Base-by-base conservation (phyloP, 208 protist species). In the Wallacemonas sp. region DNA sequence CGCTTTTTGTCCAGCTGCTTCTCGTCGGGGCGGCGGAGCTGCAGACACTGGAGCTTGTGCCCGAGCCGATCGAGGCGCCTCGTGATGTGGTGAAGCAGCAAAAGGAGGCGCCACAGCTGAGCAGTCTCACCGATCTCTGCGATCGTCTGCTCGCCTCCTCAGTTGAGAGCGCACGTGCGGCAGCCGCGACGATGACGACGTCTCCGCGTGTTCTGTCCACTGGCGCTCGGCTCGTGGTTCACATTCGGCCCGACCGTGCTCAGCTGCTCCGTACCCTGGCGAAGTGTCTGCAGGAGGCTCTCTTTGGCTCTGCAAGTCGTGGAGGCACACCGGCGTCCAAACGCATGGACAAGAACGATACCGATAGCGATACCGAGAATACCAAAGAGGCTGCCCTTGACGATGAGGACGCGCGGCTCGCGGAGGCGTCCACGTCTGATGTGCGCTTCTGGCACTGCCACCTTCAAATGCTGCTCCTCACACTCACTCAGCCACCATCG, bases 371-470 rank as follows among this genome's bases (percentile, higher is more conserved):
- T n/a, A n/a, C n/a, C n/a, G n/a, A n/a, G n/a, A n/a, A n/a, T n/a
- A n/a, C n/a, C n/a, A n/a, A n/a, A n/a, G n/a, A n/a, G n/a, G n/a
- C n/a, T n/a, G n/a, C n/a, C n/a, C n/a, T n/a, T n/a, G 61, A 47
- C 26, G 43, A 19, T 38, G 58, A 73, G 14, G 76, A 72, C 8
- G 76, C 64, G 1, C n/a, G 24, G 34, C 14, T 56, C n/a, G 70
- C 66, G 39, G 52, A 48, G 19, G 49, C 47, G n/a, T 21, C 21
- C 9, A 83, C 73, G 11, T 78, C 74, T 19, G 87, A 93, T 64
- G 74, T 90, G 16, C 83, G 87, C 23, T 74, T 76, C 33, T 93
- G 87, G 87, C 41, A 90, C 44, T 88, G 89, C 55, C 80, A 71
- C 14, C 78, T 93, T 16, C 83, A 93, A 49, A 76, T 81, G 69